Evolutionary conservation across 1,284 basidiomycete species (phyloP), one percentile per base, ranked within the genome.

Genomic region (Pterulicium gracile): DNA sequence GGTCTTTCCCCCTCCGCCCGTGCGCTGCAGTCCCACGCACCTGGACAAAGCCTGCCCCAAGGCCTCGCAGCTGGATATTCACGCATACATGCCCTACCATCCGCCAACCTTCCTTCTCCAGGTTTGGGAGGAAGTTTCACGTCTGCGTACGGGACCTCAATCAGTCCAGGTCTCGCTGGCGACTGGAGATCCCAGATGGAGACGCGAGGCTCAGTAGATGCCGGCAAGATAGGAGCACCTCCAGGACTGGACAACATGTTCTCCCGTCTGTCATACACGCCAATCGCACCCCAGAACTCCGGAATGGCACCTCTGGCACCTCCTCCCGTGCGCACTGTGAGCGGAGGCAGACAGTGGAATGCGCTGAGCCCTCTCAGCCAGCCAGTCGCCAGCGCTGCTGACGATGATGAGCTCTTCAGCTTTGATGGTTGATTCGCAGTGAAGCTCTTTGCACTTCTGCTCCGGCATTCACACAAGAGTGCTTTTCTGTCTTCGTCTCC

Each of bases 11-110:
- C 85, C 0, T 75, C 74, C 14, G 65, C 81, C 17, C 72, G 79
- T 15, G 85, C 84, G 1, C 64, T 87, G 24, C 83, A 87, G 56
- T 65, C 77, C 10, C 88, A 91, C 53, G 87, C 87, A 1, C 88
- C 88, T 0, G 88, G 88, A 0, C 88, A 90, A 61, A 84, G 80
- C 62, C 69, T 91, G n/a, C 88, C 89, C 1, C 88, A 91, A 51
- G 88, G 88, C 27, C 69, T 92, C 19, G 88, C 88, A 0, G 88
- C 88, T 0, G 89, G 89, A 2, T 81, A 88, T 58, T 89, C 86
- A 40, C 72, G 88, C 41, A 81, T 92, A 50, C 88, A 92, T 55
- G 80, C 88, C 1, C 61, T 80, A 18, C 81, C 79, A 0, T 74
- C 73, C 14, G 61, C 64, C 15, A 67, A 47, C 57, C 60, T 54